Evolutionary conservation across 2,329 filamentous ascomycete genomes (phyloP).

Genomic region (Verticillium alfalfae): DNA sequence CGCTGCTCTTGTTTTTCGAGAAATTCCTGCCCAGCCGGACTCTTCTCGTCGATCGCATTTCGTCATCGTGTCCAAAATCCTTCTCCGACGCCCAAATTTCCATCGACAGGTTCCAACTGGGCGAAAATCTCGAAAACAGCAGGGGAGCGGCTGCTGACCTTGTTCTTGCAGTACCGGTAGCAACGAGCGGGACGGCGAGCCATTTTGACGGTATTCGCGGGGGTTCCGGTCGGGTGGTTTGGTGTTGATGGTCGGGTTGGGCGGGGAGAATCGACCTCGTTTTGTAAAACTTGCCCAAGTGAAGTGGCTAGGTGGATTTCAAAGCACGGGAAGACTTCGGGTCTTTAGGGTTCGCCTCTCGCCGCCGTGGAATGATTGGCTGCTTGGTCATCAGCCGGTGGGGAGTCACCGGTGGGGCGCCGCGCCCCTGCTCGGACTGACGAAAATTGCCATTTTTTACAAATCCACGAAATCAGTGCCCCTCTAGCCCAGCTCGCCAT

Average conservation of each 20-base stretch:
- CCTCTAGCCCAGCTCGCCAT: not conserved
- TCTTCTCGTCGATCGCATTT: not conserved
- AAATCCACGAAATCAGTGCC: not conserved
- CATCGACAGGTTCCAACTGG: not conserved
- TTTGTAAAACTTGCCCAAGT: not conserved
- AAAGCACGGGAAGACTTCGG: slow-evolving; percentile 23
- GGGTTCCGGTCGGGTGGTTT: slow-evolving; percentile 29
- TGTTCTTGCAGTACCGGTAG: slow-evolving; percentile 99
- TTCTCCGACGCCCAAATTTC: not conserved
- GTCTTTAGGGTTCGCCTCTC: not conserved
- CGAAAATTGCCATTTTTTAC: not conserved
- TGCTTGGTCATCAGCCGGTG: slow-evolving; percentile 26
- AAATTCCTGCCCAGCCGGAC: not conserved
- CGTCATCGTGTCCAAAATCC: not conserved
- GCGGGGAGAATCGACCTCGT: not conserved
- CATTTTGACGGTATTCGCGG: slow-evolving; percentile 72
- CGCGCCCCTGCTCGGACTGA: slow-evolving; percentile 1
- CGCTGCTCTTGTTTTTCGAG: not conserved
- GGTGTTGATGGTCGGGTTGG: not conserved
- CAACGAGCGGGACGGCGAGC: slow-evolving; percentile 98
- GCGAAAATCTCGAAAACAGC: not conserved
- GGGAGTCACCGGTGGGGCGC: slow-evolving; percentile 19
- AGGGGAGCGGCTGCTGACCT: slow-evolving; percentile 56
- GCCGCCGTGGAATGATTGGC: not conserved
- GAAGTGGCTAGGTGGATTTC: slow-evolving; percentile 21